Percentiles rank a stretch among this genome's conserved stretches.
phyloP scores from a whole-genome alignment of 352 stramenopile species.

The Phytophthora sp. region DNA sequence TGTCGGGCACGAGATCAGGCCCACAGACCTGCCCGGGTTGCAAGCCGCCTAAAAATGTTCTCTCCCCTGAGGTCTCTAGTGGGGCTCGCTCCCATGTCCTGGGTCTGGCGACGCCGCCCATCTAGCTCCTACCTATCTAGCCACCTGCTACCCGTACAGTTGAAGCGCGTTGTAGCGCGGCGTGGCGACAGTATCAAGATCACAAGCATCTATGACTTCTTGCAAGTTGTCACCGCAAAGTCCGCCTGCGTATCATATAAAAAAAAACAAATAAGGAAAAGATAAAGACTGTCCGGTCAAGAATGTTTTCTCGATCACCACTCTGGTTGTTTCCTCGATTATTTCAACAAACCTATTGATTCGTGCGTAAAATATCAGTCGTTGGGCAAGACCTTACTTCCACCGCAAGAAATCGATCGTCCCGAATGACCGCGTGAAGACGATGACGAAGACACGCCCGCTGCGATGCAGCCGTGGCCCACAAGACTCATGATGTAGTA shows the following conservation, averaged over 20 bases:
- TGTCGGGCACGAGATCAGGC: neutral
- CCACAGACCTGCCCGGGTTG: neutral
- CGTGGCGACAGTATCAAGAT: too few relatives aligned
- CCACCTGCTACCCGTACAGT: neutral
- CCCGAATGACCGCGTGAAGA: conserved; percentile 1
- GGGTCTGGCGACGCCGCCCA: neutral
- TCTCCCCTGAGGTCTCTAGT: neutral
- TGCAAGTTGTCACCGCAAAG: too few relatives aligned
- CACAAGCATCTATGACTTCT: too few relatives aligned
- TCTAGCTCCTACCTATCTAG: conserved; percentile 1
- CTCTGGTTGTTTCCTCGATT: too few relatives aligned
- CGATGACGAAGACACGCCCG: conserved; percentile 8
- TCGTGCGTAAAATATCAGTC: too few relatives aligned
- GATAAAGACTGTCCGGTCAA: too few relatives aligned
- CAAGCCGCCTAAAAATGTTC: neutral
- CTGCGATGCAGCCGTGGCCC: conserved; percentile 14
- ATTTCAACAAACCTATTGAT: too few relatives aligned
- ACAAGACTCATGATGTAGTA: conserved; percentile 27
- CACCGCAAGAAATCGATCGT: conserved; percentile 1
- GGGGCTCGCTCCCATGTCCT: neutral
- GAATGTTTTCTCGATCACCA: too few relatives aligned
- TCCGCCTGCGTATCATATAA: too few relatives aligned
- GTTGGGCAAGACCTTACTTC: too few relatives aligned
- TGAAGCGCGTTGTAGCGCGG: neutral
- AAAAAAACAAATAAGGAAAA: too few relatives aligned